These are phyloP conservation scores for Boletellus sp. DNA, from an alignment of 768 basidiomycete species.

Conservation along the genomic window DNA sequence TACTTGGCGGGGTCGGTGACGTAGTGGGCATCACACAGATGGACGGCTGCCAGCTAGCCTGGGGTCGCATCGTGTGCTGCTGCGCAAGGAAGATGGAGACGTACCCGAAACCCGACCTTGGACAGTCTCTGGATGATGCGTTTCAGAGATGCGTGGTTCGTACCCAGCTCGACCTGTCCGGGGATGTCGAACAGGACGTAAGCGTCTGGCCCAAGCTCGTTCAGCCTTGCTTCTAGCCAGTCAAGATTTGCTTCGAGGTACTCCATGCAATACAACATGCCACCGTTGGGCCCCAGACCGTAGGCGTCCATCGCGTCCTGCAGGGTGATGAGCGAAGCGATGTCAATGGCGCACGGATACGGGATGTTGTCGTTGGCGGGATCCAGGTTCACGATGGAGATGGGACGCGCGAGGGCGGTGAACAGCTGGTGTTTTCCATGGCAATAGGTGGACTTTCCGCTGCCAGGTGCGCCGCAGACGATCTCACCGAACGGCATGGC, in stretches of 20 bases:
- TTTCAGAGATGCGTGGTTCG: constrained; percentile 90
- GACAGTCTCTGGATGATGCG: constrained; percentile 65
- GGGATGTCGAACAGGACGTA: constrained; percentile 96
- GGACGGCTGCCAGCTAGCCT: constrained; percentile 82
- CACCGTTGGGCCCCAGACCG: constrained; percentile 91
- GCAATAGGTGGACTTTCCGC: constrained; percentile 87
- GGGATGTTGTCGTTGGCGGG: constrained; percentile 88
- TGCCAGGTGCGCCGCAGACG: constrained; percentile 82
- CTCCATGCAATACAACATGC: constrained; percentile 94
- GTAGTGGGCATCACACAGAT: constrained; percentile 96
- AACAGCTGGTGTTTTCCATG: constrained; percentile 87
- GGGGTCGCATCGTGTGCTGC: not conserved
- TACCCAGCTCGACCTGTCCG: constrained; percentile 96
- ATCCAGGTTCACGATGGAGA: constrained; percentile 92
- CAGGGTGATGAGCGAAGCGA: constrained; percentile 81
- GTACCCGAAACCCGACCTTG: constrained; percentile 81
- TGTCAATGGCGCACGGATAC: constrained; percentile 88
- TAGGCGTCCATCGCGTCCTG: constrained; percentile 82
- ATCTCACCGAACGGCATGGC: constrained; percentile 85
- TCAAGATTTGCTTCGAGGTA: constrained; percentile 95
- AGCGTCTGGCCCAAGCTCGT: constrained; percentile 63
- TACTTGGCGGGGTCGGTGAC: constrained; percentile 96
- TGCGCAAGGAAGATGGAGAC: constrained; percentile 32
- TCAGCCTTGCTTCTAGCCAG: constrained; percentile 70
- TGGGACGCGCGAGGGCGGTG: constrained; percentile 78